phyloP scores from a whole-genome alignment of 345 rosid species.

The Linum trigynum region DNA sequence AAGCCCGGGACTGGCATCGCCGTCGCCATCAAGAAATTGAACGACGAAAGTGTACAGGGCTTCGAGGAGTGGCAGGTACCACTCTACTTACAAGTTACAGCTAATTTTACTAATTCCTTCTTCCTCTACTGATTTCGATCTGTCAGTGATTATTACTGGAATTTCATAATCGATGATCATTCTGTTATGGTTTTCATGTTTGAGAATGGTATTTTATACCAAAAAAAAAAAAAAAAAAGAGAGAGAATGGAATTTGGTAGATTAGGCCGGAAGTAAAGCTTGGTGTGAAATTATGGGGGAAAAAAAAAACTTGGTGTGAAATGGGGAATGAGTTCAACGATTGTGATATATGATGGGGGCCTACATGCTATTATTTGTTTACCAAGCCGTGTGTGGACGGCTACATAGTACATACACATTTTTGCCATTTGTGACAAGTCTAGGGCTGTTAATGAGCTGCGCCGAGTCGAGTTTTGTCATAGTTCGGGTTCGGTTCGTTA shows the following conservation, averaged over 20 bases:
- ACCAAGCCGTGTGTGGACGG: no score
- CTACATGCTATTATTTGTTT: no score
- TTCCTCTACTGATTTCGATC: background rate
- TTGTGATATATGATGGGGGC: no score
- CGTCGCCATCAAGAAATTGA: conserved; percentile 76
- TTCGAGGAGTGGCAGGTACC: conserved; percentile 79
- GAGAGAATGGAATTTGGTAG: background rate
- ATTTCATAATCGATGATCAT: background rate
- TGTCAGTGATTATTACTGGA: background rate
- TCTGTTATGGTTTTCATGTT: background rate
- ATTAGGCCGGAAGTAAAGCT: background rate
- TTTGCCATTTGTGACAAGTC: no score
- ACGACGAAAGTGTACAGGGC: conserved; percentile 57
- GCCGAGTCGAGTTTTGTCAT: no score
- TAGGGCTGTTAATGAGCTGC: no score
- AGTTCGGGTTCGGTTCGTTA: no score
- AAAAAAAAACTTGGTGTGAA: background rate
- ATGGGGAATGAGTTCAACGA: background rate
- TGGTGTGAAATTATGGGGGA: conserved; percentile 1
- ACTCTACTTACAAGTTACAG: no score
- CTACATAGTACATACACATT: no score
- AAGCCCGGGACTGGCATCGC: conserved; percentile 44
- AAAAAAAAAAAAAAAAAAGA: background rate
- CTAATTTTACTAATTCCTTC: background rate
- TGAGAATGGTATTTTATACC: no score